These are phyloP conservation scores for Lecanosticta acicola DNA, from an alignment of 2,329 filamentous ascomycete genomes.

Conservation along the genomic window DNA sequence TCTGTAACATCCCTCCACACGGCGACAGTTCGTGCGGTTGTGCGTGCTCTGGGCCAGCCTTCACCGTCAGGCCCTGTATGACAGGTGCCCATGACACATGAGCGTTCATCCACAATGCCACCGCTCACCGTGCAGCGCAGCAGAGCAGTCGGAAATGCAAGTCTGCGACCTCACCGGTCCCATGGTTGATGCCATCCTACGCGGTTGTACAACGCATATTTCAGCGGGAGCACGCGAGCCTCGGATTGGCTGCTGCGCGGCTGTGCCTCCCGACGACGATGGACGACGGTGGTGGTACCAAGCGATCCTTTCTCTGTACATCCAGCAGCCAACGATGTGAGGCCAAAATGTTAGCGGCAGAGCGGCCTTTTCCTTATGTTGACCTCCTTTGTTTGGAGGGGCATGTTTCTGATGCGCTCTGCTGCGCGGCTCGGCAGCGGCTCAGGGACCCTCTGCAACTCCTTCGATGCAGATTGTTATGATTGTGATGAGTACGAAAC, in stretches of 20 bases:
- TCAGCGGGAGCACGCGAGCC: slow-evolving; percentile 1
- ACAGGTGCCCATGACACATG: slow-evolving; percentile 17
- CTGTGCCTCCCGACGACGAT: background rate
- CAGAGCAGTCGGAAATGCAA: slow-evolving; percentile 2
- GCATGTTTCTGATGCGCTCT: slow-evolving; percentile 9
- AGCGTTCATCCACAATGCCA: background rate
- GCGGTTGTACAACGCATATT: slow-evolving; percentile 3
- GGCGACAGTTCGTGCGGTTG: slow-evolving; percentile 7
- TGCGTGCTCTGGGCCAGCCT: background rate
- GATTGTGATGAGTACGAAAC: too few relatives aligned
- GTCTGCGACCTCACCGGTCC: slow-evolving; percentile 7
- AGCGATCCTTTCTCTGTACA: slow-evolving; percentile 8
- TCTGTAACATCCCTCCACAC: background rate
- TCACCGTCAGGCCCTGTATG: background rate
- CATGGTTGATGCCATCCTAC: slow-evolving; percentile 5
- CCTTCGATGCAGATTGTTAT: too few relatives aligned
- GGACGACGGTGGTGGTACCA: slow-evolving; percentile 6
- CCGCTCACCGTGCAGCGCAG: background rate
- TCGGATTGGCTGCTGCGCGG: slow-evolving; percentile 1
- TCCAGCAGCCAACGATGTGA: slow-evolving; percentile 18
- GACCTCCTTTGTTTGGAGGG: slow-evolving; percentile 27
- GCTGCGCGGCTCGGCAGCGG: too few relatives aligned
- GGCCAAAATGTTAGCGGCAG: slow-evolving; percentile 23
- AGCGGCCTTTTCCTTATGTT: slow-evolving; percentile 30
- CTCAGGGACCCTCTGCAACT: too few relatives aligned